phyloP scores from a whole-genome alignment of 2,329 filamentous ascomycete species.

The Sphaerulina vaccinii region DNA sequence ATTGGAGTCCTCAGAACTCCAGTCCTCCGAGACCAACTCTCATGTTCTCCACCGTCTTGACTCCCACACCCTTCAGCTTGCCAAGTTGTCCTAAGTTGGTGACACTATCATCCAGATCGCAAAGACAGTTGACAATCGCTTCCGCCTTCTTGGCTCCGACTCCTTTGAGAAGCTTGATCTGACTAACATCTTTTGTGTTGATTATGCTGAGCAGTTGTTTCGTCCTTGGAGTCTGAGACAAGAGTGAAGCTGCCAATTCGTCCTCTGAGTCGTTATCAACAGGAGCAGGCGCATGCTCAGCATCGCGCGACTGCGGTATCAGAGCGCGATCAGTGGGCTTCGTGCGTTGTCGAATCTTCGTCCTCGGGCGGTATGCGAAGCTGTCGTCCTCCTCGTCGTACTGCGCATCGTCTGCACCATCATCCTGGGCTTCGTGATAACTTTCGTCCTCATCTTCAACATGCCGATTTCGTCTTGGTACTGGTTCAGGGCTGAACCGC shows the following conservation, averaged over 20 bases:
- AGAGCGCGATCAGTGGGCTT: slow-evolving; percentile 15
- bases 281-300: slow-evolving; percentile 16
- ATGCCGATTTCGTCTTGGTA: not conserved
- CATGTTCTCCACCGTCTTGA: slow-evolving; percentile 54
- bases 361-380: slow-evolving; percentile 40
- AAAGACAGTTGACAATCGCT: slow-evolving; percentile 49
- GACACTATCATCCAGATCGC: slow-evolving; percentile 46
- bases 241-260: slow-evolving; percentile 30
- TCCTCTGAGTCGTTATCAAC: slow-evolving; percentile 34
- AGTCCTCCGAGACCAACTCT: slow-evolving; percentile 37
- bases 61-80: slow-evolving; percentile 50
- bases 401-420: slow-evolving; percentile 35
- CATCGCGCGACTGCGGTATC: not conserved
- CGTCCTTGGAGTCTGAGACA: slow-evolving; percentile 55
- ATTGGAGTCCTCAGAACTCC: not conserved
- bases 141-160: slow-evolving; percentile 71
- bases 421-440: slow-evolving; percentile 39
- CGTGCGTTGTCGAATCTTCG: slow-evolving; percentile 36
- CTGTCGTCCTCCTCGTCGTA: slow-evolving; percentile 36
- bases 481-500: slow-evolving; percentile 9
- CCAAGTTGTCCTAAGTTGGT: slow-evolving; percentile 45
- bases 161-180: slow-evolving; percentile 66
- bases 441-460: slow-evolving; percentile 43
- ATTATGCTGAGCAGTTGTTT: slow-evolving; percentile 66
- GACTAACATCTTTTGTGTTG: slow-evolving; percentile 66